Conservation (phyloP, 164 flowering plant species). For the Vitis amurensis region DNA sequence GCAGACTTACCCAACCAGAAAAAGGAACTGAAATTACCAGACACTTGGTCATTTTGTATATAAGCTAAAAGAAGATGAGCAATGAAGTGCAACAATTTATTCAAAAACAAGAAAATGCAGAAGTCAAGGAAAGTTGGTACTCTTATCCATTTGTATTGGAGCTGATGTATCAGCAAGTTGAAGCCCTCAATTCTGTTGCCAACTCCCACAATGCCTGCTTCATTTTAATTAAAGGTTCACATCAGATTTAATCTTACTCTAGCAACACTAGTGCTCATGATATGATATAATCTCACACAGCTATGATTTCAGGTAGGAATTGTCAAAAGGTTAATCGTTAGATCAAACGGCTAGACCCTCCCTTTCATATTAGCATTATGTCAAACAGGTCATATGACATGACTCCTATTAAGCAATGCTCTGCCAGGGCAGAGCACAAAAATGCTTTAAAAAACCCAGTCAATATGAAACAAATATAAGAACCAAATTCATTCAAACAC, state of each 20-base stretch:
- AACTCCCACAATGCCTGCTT: slow-evolving; percentile 13
- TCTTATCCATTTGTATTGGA: slow-evolving; percentile 37
- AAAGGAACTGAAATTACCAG: neutral
- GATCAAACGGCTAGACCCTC: neutral
- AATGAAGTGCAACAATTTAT: neutral
- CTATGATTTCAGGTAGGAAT: too few relatives aligned
- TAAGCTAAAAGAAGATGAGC: slow-evolving; percentile 1
- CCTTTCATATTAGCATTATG: too few relatives aligned
- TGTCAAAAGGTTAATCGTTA: neutral
- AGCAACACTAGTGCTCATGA: neutral
- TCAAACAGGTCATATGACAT: too few relatives aligned
- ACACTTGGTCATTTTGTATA: neutral
- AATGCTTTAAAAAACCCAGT: too few relatives aligned
- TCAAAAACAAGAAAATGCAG: neutral
- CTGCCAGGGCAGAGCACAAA: too few relatives aligned
- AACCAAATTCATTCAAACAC: too few relatives aligned
- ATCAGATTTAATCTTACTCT: neutral
- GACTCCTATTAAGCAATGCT: too few relatives aligned
- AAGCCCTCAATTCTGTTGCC: slow-evolving; percentile 5
- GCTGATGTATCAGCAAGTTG: slow-evolving; percentile 4
- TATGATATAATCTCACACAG: neutral
- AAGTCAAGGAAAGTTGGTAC: slow-evolving; percentile 24
- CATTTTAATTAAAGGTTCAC: neutral
- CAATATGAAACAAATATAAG: too few relatives aligned
- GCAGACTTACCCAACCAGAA: too few relatives aligned